Conservation (phyloP, 2,329 filamentous ascomycete species). For the Blastomyces emzantsi region DNA sequence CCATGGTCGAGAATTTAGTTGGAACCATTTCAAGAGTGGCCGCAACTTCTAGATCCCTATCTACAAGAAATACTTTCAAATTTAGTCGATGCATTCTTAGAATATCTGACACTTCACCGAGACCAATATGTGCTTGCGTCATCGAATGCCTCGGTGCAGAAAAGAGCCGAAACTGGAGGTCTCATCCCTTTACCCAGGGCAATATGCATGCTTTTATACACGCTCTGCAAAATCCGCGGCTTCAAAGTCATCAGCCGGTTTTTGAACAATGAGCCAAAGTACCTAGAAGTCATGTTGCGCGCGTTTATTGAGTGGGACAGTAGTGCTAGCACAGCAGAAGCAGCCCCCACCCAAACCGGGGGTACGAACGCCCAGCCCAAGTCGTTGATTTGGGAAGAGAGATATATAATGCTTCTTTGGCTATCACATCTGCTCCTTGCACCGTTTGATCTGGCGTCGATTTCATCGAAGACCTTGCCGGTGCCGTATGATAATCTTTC, state of each 20-base stretch:
- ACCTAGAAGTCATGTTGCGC: conserved; percentile 69
- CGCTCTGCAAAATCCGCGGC: conserved; percentile 87
- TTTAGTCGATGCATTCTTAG: conserved; percentile 67
- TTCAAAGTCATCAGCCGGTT: conserved; percentile 89
- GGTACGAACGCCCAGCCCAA: conserved; percentile 18
- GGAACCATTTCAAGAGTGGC: conserved; percentile 89
- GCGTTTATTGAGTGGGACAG: conserved; percentile 57
- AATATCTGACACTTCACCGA: conserved; percentile 45
- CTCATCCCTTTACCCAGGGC: conserved; percentile 54
- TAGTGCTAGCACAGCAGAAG: not conserved
- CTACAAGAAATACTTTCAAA: conserved; percentile 65
- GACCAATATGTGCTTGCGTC: conserved; percentile 31
- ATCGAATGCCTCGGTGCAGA: conserved; percentile 21
- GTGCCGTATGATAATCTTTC: conserved; percentile 28
- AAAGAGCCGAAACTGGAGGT: conserved; percentile 25
- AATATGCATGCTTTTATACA: conserved; percentile 72
- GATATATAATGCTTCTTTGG: conserved; percentile 83
- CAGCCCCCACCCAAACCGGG: conserved; percentile 14
- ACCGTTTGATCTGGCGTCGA: conserved; percentile 81
- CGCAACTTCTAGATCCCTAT: conserved; percentile 81
- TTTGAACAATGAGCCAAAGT: conserved; percentile 77
- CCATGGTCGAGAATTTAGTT: conserved; percentile 38
- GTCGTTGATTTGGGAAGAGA: conserved; percentile 70
- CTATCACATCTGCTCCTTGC: conserved; percentile 71
- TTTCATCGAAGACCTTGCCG: conserved; percentile 49